Percentiles rank a stretch among this genome's conserved stretches.
Evolutionary conservation across 2,329 filamentous ascomycete species (phyloP).

Genomic region (Pestalotiopsis fici): DNA sequence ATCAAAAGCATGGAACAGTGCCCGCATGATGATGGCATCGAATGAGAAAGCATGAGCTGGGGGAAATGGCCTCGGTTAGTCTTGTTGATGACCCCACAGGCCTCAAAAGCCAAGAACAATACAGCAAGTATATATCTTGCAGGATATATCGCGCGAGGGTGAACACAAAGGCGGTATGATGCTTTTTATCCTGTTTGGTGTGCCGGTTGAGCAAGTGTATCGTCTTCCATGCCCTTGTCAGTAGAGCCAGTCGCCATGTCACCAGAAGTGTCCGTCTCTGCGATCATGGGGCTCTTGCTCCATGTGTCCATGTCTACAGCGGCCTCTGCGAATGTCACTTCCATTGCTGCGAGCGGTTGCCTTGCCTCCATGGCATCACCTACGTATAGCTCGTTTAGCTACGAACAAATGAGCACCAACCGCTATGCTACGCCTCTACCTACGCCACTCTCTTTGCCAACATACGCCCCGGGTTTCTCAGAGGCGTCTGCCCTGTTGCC

Average conservation of each 20-base stretch:
- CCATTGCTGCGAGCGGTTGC: background rate
- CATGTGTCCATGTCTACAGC: background rate
- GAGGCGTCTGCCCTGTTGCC: slow-evolving; percentile 1
- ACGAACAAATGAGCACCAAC: slow-evolving; percentile 6
- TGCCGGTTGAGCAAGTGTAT: background rate
- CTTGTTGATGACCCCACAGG: background rate
- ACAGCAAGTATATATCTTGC: background rate
- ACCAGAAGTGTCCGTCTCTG: background rate
- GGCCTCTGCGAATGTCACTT: no score
- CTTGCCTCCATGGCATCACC: background rate
- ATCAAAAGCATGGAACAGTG: background rate
- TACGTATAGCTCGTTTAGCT: slow-evolving; percentile 6
- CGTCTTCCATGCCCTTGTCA: background rate
- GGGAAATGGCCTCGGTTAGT: background rate
- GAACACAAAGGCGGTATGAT: background rate
- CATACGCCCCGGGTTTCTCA: background rate
- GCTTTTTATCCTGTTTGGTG: background rate
- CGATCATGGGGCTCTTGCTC: background rate
- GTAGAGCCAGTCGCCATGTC: background rate
- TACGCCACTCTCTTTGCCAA: slow-evolving; percentile 2
- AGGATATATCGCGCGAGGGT: background rate
- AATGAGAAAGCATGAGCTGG: background rate
- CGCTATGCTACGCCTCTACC: slow-evolving; percentile 7
- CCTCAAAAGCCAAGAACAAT: background rate
- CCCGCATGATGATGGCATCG: background rate